Conservation (phyloP, 1,284 basidiomycete genomes). For the Erythrobasidium hasegawianum region DNA sequence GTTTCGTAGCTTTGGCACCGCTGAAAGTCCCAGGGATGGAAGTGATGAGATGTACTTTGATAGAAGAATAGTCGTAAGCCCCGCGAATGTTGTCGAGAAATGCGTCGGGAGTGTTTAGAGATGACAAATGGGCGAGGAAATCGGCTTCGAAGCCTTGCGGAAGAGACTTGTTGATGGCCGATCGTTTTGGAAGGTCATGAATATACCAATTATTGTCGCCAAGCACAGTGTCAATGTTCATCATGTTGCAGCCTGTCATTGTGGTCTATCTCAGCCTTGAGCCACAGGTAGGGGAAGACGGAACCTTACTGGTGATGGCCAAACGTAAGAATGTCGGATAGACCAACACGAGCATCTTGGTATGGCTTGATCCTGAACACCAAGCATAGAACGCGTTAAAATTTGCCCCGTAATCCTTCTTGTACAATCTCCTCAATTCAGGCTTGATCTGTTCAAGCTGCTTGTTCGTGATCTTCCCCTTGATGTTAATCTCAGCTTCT, state of each 20-base stretch:
- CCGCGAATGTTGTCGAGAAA: conserved; percentile 18
- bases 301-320: conserved; percentile 31
- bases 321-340: conserved; percentile 34
- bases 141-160: conserved; percentile 23
- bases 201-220: conserved; percentile 35
- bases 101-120: conserved; percentile 20
- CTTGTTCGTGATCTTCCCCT: conserved; percentile 7
- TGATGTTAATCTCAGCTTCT: background rate
- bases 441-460: conserved; percentile 30
- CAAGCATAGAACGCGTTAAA: conserved; percentile 28
- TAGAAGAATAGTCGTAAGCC: conserved; percentile 30
- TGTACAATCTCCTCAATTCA: conserved; percentile 3
- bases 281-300: background rate
- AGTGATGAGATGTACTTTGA: conserved; percentile 32
- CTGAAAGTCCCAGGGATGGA: conserved; percentile 20
- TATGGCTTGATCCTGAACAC: conserved; percentile 27
- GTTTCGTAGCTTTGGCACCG: conserved; percentile 2
- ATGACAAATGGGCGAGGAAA: conserved; percentile 25
- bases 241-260: conserved; percentile 21
- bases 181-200: conserved; percentile 15
- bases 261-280: background rate
- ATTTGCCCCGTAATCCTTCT: conserved; percentile 26
- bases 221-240: conserved; percentile 34
- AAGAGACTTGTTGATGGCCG: background rate
- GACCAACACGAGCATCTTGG: conserved; percentile 33